phyloP scores from a whole-genome alignment of 352 stramenopile species.

The Globisporangium carolinianum region DNA sequence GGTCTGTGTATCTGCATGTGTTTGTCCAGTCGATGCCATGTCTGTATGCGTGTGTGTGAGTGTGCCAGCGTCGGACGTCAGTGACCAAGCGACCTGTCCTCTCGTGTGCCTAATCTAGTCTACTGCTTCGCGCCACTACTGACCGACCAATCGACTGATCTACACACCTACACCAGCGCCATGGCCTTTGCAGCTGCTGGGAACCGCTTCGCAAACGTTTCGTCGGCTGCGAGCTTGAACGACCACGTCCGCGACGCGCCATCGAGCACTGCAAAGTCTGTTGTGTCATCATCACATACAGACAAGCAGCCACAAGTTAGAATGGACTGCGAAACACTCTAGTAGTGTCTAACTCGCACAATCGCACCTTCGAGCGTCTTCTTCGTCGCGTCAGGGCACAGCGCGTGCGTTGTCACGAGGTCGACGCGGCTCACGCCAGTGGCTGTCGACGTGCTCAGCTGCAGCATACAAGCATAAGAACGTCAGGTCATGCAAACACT shows the following conservation, averaged over 20 bases:
- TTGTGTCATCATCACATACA: background rate
- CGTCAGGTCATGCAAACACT: background rate
- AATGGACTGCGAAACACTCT: background rate
- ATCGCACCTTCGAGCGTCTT: constrained; percentile 35
- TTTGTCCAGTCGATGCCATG: too few relatives aligned
- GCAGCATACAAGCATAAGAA: background rate
- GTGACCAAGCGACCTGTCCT: too few relatives aligned
- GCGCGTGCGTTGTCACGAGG: constrained; percentile 30
- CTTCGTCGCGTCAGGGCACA: constrained; percentile 36
- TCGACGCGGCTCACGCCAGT: constrained; percentile 36
- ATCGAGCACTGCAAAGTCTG: constrained; percentile 47
- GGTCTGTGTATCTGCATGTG: too few relatives aligned
- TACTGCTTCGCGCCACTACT: too few relatives aligned
- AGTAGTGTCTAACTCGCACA: background rate
- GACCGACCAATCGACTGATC: background rate
- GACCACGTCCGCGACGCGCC: constrained; percentile 36
- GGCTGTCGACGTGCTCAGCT: constrained; percentile 26
- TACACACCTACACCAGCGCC: constrained; percentile 20
- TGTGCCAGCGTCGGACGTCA: too few relatives aligned
- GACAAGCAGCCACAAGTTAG: background rate
- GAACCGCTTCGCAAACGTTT: constrained; percentile 47
- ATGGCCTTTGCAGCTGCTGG: constrained; percentile 36
- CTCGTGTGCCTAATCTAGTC: too few relatives aligned
- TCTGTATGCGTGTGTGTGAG: too few relatives aligned
- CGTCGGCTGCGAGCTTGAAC: constrained; percentile 40